Evolutionary conservation across 768 basidiomycete genomes (phyloP).

Genomic region (Cantharellus anzutake): DNA sequence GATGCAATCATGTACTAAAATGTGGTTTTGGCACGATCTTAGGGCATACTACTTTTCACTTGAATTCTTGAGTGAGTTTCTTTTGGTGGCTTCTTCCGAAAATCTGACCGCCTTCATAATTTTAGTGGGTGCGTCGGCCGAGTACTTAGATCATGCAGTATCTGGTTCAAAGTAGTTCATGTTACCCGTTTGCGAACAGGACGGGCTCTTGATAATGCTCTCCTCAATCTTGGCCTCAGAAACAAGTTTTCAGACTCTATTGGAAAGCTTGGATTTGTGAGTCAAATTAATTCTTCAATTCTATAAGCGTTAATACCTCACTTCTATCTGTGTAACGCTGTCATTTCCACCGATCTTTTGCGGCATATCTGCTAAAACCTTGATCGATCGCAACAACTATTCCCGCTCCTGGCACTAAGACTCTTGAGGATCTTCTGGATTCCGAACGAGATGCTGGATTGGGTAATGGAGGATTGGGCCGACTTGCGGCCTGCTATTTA

Average conservation of each 20-base stretch:
- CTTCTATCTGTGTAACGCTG: too few relatives aligned
- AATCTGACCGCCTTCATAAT: background rate
- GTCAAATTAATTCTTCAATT: background rate
- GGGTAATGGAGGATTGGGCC: conserved; percentile 89
- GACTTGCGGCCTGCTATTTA: conserved; percentile 92
- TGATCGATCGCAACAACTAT: background rate
- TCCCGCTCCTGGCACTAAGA: conserved; percentile 12
- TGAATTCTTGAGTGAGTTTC: conserved; percentile 68
- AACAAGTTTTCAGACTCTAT: conserved; percentile 49
- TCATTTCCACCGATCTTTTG: too few relatives aligned
- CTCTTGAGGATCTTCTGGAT: conserved; percentile 69
- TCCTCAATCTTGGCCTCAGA: conserved; percentile 80
- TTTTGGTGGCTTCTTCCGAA: background rate
- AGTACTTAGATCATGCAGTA: background rate
- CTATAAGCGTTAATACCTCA: background rate
- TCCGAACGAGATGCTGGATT: conserved; percentile 87
- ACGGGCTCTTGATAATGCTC: conserved; percentile 34
- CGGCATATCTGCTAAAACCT: too few relatives aligned
- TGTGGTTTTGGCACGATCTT: background rate
- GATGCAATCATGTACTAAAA: background rate
- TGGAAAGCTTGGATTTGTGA: conserved; percentile 56
- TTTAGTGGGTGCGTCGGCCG: conserved; percentile 10
- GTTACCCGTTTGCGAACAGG: conserved; percentile 8
- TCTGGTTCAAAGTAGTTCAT: background rate
- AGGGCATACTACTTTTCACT: conserved; percentile 89